Base-by-base conservation (phyloP, 768 basidiomycete species). In the Terana coerulea region DNA sequence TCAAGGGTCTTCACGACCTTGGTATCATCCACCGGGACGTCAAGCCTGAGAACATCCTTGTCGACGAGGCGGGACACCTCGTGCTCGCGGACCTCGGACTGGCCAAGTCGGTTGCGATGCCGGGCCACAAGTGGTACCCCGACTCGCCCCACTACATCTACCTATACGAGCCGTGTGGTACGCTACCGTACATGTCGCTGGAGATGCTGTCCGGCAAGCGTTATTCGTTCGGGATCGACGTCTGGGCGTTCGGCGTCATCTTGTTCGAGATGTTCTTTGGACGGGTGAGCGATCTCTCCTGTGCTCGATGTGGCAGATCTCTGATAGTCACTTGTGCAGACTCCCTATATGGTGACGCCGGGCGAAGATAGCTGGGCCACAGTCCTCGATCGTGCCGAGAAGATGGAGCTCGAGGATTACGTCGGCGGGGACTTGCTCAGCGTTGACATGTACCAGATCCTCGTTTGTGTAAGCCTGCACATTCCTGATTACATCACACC, bases 191-290 rank as follows among this genome's bases (percentile, higher is more conserved):
- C 50, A 42, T 42, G 50, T 19, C 50, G 5, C 50, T 41, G 12
- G 50, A 51, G 24, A 17, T 43, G 28, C 12, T 43, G 15, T 11
- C 9, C 47, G 62, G 68, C 46, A 69, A 73, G 52, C 68, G 69
- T 51, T 76, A 76, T 59, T 71, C 72, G 22, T 72, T 73, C 30
- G 68, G 66, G 52, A 73, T 68, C 11, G 76, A 77, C 53, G 67
- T 74, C 22, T 77, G 76, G 76, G 70, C 70, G 5, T 65, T 73
- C 28, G 75, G 74, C 10, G 73, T 76, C 54, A 28, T 49, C 22
- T 25, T 49, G 15, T 49, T 39, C n/a, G 35, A 49, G 35, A 49
- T 49, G 48, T 14, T 63, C 6, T 51, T 52, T 28, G 61, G 63
- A 15, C 50, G 54, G 48, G 61, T 64, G 29, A 19, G 60, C 28